These are phyloP conservation scores for Neurospora tetraspora DNA, from an alignment of 495 filamentous ascomycete species.

Conservation along the genomic window DNA sequence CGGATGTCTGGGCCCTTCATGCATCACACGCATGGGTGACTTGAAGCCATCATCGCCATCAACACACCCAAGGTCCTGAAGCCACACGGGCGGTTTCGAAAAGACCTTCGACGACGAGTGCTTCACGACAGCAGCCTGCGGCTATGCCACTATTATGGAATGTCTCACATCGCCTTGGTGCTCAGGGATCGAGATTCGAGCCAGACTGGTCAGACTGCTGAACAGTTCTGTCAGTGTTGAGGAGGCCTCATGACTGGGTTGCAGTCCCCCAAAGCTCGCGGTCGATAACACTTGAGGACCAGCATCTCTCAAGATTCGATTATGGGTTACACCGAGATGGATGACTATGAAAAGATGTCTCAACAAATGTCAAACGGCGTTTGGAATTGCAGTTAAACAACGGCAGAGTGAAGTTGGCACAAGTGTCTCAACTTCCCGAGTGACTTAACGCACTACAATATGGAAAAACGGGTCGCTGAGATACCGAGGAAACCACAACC, in stretches of 20 bases:
- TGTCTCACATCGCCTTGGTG: not conserved
- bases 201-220: not conserved
- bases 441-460: not conserved
- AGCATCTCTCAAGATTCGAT: not conserved
- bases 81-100: conserved; percentile 6
- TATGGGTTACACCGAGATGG: not conserved
- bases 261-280: not conserved
- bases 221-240: not conserved
- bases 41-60: not conserved
- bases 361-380: not conserved
- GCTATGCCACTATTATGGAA: not conserved
- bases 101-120: not conserved
- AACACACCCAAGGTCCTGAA: not conserved
- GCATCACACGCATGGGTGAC: no score
- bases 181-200: not conserved
- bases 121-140: not conserved
- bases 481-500: not conserved
- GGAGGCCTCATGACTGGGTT: not conserved
- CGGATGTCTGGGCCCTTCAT: no score
- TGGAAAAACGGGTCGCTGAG: not conserved
- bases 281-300: not conserved
- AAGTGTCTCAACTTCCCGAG: not conserved
- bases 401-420: not conserved
- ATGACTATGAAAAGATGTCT: not conserved
- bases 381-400: not conserved